A percentile compares a stretch with the other conserved stretches of the same genome.
Conservation (phyloP, 176 grass and related monocot species). For the Tillandsia leiboldiana region DNA sequence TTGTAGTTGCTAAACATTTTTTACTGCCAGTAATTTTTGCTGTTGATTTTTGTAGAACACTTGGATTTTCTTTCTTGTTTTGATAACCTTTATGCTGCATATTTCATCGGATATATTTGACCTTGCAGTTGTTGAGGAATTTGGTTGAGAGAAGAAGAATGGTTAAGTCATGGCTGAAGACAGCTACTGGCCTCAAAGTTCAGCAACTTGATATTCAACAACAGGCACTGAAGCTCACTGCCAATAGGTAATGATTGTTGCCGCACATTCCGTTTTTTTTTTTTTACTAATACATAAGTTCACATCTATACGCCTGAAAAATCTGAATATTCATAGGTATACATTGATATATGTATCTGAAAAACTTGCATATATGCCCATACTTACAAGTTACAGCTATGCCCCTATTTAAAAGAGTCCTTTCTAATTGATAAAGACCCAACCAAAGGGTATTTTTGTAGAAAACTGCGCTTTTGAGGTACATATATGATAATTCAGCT, state of each 20-base stretch:
- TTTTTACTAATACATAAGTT: background rate
- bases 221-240: slow-evolving; percentile 93
- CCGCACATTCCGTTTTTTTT: background rate
- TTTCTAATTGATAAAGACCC: too few species aligned
- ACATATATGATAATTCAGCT: too few species aligned
- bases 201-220: slow-evolving; percentile 98
- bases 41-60: background rate
- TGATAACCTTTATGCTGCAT: background rate
- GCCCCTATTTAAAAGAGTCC: too few species aligned
- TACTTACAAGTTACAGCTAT: too few species aligned
- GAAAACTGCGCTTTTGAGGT: too few species aligned
- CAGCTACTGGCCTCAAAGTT: slow-evolving; percentile 72
- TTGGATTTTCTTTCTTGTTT: background rate
- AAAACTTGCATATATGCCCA: too few species aligned
- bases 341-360: too few species aligned
- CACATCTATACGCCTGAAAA: too few species aligned
- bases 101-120: background rate
- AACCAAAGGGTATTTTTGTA: too few species aligned
- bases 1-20: too few species aligned
- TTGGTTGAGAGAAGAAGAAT: slow-evolving; percentile 93
- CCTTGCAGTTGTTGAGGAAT: slow-evolving; percentile 60
- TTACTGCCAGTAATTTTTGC: too few species aligned
- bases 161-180: slow-evolving; percentile 88
- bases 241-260: slow-evolving; percentile 60
- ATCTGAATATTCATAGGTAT: too few species aligned